Evolutionary conservation across 306 rosid genomes (phyloP), one percentile per base, ranked within the genome.

Genomic region (Lathyrus sativus): DNA sequence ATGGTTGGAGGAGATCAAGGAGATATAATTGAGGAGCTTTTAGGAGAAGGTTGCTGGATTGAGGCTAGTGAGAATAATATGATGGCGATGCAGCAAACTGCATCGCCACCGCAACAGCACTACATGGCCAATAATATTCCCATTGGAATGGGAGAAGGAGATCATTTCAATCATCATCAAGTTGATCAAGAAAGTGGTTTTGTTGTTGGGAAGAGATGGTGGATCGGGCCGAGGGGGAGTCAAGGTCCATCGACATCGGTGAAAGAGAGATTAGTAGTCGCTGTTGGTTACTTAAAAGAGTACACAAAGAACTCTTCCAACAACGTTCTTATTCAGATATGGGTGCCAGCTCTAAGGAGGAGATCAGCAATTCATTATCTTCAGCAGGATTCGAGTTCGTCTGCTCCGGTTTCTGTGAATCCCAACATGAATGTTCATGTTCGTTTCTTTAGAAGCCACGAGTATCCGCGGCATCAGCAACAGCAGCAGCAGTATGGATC

Each of bases 201-300:
- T 67, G 42, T 54, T 10, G 73, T 65, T 6, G 80, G 71, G 9
- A 76, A 78, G 45, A 80, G 82, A 37, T 76, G 83, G 79, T 83
- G 91, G 86, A 83, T 83, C 22, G 84, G 74, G 2, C 89, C 86
- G 0, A 63, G 67, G 65, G 76, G 49, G 1, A 73, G 50, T 55
- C 73, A 80, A 0, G 77, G 12, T 0, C 74, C 86, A 18, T 46
- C 68, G 9, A 76, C 85, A 0, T 83, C 88, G 0, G 85, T 84
- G 0, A 86, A 80, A 68, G 89, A 87, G 4, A 80, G 89, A 64
- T 11, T 85, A n/a, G 66, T 76, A 38, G 33, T 78, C 61, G 87
- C 86, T 0, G 60, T 87, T 22, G 82, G 68, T 1, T 80, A 76
- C 79, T 22, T 84, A 22, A 78, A 75, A 71, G 84, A 87, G 14